Percentiles rank a stretch among this genome's conserved stretches.
phyloP scores from a whole-genome alignment of 371 early-diverging fungal genomes.

The Mortierella sp. region DNA sequence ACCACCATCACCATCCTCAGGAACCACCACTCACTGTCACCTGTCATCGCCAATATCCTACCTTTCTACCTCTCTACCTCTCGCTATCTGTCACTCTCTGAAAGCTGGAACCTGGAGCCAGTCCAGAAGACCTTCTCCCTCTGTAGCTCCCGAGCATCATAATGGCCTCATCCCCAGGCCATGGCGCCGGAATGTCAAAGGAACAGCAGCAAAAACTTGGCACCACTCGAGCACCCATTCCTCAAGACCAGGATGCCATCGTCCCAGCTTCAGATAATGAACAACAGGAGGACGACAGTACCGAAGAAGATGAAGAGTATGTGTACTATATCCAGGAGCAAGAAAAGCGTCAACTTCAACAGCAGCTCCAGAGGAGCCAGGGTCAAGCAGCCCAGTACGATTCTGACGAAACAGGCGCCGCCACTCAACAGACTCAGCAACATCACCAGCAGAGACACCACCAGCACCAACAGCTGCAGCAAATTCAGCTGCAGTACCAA shows the following conservation, averaged over 20 bases:
- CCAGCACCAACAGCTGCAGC: conserved; percentile 43
- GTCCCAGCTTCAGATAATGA: conserved; percentile 46
- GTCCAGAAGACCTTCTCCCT: no score
- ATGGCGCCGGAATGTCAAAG: background rate
- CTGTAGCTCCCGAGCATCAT: no score
- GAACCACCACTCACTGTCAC: background rate
- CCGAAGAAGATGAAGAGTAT: conserved; percentile 46
- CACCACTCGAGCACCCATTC: background rate
- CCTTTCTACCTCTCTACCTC: background rate
- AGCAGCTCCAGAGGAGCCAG: conserved; percentile 6
- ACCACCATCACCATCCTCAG: background rate
- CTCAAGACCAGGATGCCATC: conserved; percentile 38
- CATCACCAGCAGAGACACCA: conserved; percentile 28
- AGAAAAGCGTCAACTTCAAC: conserved; percentile 28
- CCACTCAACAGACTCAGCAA: conserved; percentile 13
- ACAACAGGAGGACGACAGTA: conserved; percentile 27
- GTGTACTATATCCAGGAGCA: conserved; percentile 43
- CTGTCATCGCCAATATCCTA: background rate
- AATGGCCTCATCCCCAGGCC: conserved; percentile 37
- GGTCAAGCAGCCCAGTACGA: conserved; percentile 10
- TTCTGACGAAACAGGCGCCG: conserved; percentile 17
- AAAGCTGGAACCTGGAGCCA: no score
- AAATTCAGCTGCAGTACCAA: conserved; percentile 45
- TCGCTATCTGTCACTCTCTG: conserved; percentile 4
- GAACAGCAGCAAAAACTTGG: conserved; percentile 9